Evolutionary conservation across 257 asterid genomes (phyloP).

Genomic region (Capsicum chinense): DNA sequence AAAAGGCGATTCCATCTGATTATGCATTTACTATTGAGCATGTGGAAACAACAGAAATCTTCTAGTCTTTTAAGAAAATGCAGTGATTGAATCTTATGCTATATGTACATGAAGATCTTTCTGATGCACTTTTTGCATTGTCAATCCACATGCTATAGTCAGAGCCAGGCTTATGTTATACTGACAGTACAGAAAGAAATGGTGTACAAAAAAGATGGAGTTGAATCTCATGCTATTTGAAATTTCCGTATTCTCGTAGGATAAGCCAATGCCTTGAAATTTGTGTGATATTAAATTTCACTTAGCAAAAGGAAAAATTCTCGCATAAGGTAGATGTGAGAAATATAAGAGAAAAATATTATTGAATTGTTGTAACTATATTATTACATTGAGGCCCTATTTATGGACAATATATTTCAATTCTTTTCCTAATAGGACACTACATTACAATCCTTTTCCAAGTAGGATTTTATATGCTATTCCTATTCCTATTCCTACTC

Average conservation of each 20-base stretch:
- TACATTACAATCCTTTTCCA: no score
- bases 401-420: no score
- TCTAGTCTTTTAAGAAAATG: neutral
- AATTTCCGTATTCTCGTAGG: neutral
- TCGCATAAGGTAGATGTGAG: neutral
- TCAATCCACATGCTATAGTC: neutral
- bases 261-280: neutral
- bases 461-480: no score
- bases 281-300: neutral
- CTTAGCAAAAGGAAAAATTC: neutral
- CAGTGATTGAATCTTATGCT: neutral
- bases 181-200: neutral
- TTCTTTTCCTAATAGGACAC: no score
- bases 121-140: neutral
- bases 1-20: neutral
- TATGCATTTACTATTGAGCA: neutral
- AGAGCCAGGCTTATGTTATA: neutral
- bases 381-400: no score
- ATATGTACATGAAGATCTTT: neutral
- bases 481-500: no score
- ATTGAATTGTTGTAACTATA: no score
- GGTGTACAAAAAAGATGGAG: neutral
- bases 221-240: neutral
- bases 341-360: no score
- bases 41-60: neutral